Conservation (phyloP, 148 eudicot genomes). For the Polygonum aviculare region DNA sequence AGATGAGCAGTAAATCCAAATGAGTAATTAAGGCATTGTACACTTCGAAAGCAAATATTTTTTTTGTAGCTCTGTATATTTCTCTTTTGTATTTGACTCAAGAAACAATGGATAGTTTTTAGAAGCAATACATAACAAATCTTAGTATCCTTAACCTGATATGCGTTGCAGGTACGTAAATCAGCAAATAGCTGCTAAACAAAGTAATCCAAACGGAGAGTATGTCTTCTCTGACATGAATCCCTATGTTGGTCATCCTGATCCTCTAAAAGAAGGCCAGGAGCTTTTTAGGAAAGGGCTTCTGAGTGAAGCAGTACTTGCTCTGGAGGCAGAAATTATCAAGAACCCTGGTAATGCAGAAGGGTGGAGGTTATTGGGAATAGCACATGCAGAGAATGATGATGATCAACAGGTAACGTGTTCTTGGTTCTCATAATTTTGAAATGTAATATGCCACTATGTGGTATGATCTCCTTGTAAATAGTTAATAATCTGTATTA, state of each 20-base stretch:
- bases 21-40: background rate
- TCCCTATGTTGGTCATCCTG: slow-evolving; percentile 92
- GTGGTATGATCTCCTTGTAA: background rate
- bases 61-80: background rate
- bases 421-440: slow-evolving; percentile 1
- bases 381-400: slow-evolving; percentile 97
- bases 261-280: slow-evolving; percentile 94
- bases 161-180: slow-evolving; percentile 45
- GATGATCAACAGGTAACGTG: slow-evolving; percentile 88
- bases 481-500: too few species aligned
- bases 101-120: background rate
- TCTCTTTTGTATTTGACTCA: background rate
- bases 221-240: slow-evolving; percentile 90
- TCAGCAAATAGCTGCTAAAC: slow-evolving; percentile 62
- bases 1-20: background rate
- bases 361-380: slow-evolving; percentile 96
- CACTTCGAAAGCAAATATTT: background rate
- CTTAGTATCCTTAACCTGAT: background rate
- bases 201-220: slow-evolving; percentile 58
- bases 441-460: background rate
- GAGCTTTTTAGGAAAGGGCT: slow-evolving; percentile 89
- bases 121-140: background rate
- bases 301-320: slow-evolving; percentile 98
- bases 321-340: slow-evolving; percentile 94
- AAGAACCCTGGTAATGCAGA: slow-evolving; percentile 91